These are phyloP conservation scores for Chenopodium quinoa DNA, from an alignment of 148 eudicot species.

Conservation along the genomic window DNA sequence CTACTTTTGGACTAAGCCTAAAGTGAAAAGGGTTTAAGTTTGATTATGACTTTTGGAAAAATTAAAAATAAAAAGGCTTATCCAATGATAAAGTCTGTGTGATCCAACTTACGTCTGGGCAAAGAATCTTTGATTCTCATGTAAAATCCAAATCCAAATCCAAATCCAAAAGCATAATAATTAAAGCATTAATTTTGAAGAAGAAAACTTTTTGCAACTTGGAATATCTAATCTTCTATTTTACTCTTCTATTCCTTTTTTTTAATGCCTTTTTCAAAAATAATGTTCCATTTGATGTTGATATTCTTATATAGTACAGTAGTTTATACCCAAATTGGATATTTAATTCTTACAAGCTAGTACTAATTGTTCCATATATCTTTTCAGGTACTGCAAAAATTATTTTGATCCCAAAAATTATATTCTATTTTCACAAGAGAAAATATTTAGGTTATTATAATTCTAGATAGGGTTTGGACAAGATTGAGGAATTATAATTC, in stretches of 20 bases:
- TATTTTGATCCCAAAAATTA: neutral
- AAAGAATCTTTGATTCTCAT: conserved; percentile 23
- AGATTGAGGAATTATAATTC: no score
- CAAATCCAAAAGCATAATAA: neutral
- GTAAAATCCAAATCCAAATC: neutral
- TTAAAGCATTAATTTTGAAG: neutral
- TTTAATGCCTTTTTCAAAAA: neutral
- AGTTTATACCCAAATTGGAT: neutral
- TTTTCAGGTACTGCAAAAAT: neutral
- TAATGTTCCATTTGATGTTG: neutral
- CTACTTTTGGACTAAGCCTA: conserved; percentile 20
- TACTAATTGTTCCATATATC: neutral
- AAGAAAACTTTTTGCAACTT: conserved; percentile 16
- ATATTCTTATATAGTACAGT: neutral
- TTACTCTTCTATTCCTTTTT: neutral
- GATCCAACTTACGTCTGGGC: conserved; percentile 1
- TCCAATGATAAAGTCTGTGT: neutral
- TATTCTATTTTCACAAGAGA: neutral
- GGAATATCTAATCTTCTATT: conserved; percentile 3
- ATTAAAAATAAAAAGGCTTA: conserved; percentile 1
- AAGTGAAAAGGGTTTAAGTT: conserved; percentile 17
- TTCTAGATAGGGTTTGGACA: no score
- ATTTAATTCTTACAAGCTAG: neutral
- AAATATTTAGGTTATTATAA: neutral
- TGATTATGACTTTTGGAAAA: neutral